phyloP scores from a whole-genome alignment of 768 basidiomycete genomes.

The Termitomyces sp. region DNA sequence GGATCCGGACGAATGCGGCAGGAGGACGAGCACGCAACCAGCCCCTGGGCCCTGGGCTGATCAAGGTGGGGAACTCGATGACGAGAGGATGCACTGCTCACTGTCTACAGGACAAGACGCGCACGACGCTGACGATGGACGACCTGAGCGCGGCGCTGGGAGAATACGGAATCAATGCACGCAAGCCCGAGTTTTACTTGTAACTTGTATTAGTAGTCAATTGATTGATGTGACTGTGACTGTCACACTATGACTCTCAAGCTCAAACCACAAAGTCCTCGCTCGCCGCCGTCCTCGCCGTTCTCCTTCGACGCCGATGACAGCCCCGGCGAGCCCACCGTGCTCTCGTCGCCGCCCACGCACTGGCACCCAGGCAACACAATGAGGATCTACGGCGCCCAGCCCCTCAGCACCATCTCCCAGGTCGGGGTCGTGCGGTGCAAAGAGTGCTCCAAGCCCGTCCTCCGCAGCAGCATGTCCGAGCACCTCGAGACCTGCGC shows the following conservation, averaged over 20 bases:
- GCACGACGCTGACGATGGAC: conserved; percentile 95
- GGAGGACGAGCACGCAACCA: conserved; percentile 67
- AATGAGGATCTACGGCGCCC: conserved; percentile 82
- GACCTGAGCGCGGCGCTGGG: conserved; percentile 87
- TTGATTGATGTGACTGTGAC: conserved; percentile 1
- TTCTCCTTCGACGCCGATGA: conserved; percentile 60
- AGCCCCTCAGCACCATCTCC: conserved; percentile 59
- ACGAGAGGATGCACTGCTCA: neutral
- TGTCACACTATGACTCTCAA: conserved; percentile 33
- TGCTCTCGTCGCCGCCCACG: conserved; percentile 68
- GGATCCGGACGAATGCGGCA: conserved; percentile 85
- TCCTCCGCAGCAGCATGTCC: conserved; percentile 65
- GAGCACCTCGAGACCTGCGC: conserved; percentile 66
- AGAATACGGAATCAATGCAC: conserved; percentile 94
- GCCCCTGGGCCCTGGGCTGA: conserved; percentile 51
- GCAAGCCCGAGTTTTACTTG: conserved; percentile 93
- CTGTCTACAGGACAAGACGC: conserved; percentile 68
- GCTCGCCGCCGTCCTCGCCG: conserved; percentile 29
- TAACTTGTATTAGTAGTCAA: conserved; percentile 23
- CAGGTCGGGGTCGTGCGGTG: conserved; percentile 69
- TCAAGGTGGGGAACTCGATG: conserved; percentile 43
- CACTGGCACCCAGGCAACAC: conserved; percentile 81
- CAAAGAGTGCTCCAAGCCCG: conserved; percentile 74
- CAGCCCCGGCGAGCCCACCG: conserved; percentile 29
- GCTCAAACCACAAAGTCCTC: conserved; percentile 33